Conservation (phyloP, 805 yeast species). For the Torulaspora delbrueckii region DNA sequence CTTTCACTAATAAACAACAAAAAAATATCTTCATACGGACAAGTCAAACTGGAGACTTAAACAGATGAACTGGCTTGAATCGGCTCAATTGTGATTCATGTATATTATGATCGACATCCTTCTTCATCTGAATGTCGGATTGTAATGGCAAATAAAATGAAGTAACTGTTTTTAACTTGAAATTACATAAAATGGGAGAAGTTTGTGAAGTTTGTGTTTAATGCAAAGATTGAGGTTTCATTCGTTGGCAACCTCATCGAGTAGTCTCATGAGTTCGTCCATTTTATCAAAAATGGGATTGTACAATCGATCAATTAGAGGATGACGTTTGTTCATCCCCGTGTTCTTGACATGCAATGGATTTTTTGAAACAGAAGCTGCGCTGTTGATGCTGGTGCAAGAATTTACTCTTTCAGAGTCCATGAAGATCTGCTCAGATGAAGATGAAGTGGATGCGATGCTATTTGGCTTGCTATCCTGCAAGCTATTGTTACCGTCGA, state of each 20-base stretch:
- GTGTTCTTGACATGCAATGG: constrained; percentile 4
- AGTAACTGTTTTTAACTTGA: not conserved
- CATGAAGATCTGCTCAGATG: constrained; percentile 28
- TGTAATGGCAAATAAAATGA: not conserved
- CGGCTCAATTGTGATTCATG: not conserved
- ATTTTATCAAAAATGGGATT: constrained; percentile 52
- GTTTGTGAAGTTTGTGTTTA: not conserved
- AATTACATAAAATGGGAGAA: not conserved
- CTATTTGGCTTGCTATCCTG: constrained; percentile 10
- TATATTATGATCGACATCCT: too few relatives aligned
- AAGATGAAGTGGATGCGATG: constrained; percentile 14
- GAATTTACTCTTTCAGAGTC: constrained; percentile 25
- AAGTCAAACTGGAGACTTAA: not conserved
- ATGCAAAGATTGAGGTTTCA: constrained; percentile 3
- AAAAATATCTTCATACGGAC: not conserved
- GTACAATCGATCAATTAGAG: constrained; percentile 50
- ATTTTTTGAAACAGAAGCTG: constrained; percentile 16
- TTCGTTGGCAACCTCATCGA: constrained; percentile 18
- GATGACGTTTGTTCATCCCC: constrained; percentile 33
- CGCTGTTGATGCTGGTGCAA: constrained; percentile 28
- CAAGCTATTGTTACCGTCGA: not conserved
- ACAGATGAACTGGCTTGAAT: not conserved
- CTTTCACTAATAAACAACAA: constrained; percentile 7
- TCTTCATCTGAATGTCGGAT: too few relatives aligned
- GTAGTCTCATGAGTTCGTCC: constrained; percentile 33